These are phyloP conservation scores for Rhizoctonia solani DNA, from an alignment of 1,284 basidiomycete genomes.

Conservation along the genomic window DNA sequence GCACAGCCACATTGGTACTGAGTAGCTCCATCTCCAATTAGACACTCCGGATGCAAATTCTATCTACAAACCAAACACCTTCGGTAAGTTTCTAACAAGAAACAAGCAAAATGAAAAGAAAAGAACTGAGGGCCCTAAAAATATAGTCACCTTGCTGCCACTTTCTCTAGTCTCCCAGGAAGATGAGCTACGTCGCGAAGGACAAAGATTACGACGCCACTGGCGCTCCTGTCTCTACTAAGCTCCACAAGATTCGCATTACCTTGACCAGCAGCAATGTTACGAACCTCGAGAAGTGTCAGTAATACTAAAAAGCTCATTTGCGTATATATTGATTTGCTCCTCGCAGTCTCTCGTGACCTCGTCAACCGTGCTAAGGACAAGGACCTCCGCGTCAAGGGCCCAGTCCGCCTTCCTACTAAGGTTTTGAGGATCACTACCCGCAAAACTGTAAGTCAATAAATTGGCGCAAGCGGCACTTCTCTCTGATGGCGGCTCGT, in stretches of 20 bases:
- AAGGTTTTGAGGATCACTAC: conserved; percentile 99
- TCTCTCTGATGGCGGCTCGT: not conserved
- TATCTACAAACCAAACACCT: conserved; percentile 25
- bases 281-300: conserved; percentile 98
- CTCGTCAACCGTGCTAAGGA: conserved; percentile 99
- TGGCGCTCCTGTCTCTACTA: conserved; percentile 81
- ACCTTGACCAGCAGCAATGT: conserved; percentile 98
- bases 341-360: conserved; percentile 81
- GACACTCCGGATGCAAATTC: conserved; percentile 24
- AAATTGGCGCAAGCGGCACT: not conserved
- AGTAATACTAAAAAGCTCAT: conserved; percentile 42
- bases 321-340: conserved; percentile 1
- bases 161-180: conserved; percentile 51
- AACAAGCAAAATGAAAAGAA: not conserved
- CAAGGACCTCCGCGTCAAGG: conserved; percentile 99
- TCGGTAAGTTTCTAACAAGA: conserved; percentile 13
- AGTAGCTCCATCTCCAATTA: too few relatives aligned
- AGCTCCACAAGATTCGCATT: conserved; percentile 99
- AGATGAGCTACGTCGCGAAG: conserved; percentile 99
- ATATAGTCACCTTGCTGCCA: conserved; percentile 52
- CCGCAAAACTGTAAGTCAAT: conserved; percentile 83
- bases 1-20: too few relatives aligned
- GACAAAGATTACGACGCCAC: conserved; percentile 94
- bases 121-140: not conserved
- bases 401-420: conserved; percentile 98